Base-by-base conservation (phyloP, 139 green algal genomes). In the Picochlorum sp. region DNA sequence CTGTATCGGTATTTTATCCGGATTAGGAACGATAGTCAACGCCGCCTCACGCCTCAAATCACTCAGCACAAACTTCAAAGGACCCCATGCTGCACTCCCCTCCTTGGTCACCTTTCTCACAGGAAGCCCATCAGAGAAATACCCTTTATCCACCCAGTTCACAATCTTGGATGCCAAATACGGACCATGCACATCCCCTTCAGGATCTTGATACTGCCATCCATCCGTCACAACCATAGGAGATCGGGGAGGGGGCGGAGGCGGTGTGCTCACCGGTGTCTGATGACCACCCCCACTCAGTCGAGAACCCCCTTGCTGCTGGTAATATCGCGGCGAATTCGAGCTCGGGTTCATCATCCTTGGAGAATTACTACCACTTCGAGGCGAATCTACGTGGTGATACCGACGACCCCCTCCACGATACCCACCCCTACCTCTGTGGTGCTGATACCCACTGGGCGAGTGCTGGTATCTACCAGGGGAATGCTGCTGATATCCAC, bases 131-230 rank as follows among this genome's bases (percentile, higher is more conserved):
- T 47, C 49, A 21, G 60, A 54, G 20, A 74, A 74, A 55, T 57
- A 70, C 14, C 23, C 20, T 30, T 45, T n/a, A 44, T 60, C 41
- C 20, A 70, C 18, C 71, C 71, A 78, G 24, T 76, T 76, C 13
- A 76, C 49, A 18, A 78, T 70, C 18, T 69, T 63, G 3, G 61
- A 14, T n/a, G 67, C 60, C 2, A 57, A n/a, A 64, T 62, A 78
- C 37, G 67, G 71, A 24, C 71, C 71, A 28, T 76, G 71, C 47
- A 59, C 20, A 24, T 21, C 9, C 9, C 71, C 71, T 28, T 61
- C 66, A 2, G 60, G 67, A 23, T 76, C 71, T 7, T 23, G 26
- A 54, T 78, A 78, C 52, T 76, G 45, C 71, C 71, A 78, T 8
- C 70, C 68, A 21, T 81, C 45, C 18, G 66, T 55, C 47, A 66